Conservation (phyloP, 179 eudicot species). For the Drosera spatulata region DNA sequence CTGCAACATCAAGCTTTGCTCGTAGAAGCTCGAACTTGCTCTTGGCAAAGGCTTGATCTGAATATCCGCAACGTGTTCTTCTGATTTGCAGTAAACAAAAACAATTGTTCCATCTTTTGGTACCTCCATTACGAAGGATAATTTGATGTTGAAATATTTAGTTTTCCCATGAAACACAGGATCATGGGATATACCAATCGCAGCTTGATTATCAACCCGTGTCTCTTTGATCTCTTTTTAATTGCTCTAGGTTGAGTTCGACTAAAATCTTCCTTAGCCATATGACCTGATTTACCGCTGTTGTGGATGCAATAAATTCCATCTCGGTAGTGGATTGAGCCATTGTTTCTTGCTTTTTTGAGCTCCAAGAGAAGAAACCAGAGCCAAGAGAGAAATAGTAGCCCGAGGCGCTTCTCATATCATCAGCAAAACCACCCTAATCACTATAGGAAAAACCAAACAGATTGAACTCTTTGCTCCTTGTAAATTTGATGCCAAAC, state of each 20-base stretch:
- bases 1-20: neutral
- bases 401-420: conserved; percentile 1
- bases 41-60: neutral
- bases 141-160: neutral
- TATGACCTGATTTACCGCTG: neutral
- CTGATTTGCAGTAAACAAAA: neutral
- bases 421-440: conserved; percentile 1
- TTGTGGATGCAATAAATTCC: neutral
- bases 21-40: neutral
- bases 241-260: neutral
- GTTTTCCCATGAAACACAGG: conserved; percentile 1
- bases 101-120: neutral
- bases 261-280: neutral
- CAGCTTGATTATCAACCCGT: neutral
- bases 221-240: neutral
- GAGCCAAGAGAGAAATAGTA: neutral
- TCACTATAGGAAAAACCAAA: conserved; percentile 1
- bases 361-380: neutral
- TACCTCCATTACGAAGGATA: neutral
- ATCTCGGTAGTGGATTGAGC: neutral
- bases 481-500: neutral
- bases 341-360: neutral
- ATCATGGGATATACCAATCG: neutral
- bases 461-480: neutral
- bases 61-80: neutral